phyloP scores from a whole-genome alignment of 352 stramenopile genomes.

The Phytophthora sojae region DNA sequence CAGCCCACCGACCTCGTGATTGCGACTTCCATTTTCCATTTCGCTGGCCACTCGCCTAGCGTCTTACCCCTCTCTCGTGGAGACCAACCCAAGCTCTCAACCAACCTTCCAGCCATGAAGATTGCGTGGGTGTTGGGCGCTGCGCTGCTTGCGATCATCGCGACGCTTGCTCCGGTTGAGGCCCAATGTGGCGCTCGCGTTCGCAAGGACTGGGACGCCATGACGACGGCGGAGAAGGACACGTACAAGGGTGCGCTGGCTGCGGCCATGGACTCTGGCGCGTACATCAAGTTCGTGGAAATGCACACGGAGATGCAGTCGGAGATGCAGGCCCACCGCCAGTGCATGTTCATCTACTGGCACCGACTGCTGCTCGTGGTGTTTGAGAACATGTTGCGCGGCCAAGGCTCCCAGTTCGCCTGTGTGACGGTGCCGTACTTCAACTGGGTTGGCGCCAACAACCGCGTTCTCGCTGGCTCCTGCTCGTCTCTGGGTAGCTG shows the following conservation, averaged over 20 bases:
- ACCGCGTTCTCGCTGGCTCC: conserved; percentile 38
- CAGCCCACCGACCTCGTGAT: not conserved
- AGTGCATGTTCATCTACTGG: conserved; percentile 90
- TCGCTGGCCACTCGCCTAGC: conserved; percentile 20
- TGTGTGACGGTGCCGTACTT: conserved; percentile 88
- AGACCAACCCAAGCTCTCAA: not conserved
- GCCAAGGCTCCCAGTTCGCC: conserved; percentile 51
- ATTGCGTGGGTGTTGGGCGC: not conserved
- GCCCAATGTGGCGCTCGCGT: conserved; percentile 44
- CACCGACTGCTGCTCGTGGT: conserved; percentile 67
- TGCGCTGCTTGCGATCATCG: conserved; percentile 11
- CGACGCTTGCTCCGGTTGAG: not conserved
- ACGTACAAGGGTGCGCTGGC: conserved; percentile 58
- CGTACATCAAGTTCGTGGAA: conserved; percentile 70
- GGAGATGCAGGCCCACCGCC: conserved; percentile 56
- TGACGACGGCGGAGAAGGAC: conserved; percentile 48
- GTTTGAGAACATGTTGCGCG: conserved; percentile 89
- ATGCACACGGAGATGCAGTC: conserved; percentile 75
- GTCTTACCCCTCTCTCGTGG: not conserved
- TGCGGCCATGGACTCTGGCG: conserved; percentile 62
- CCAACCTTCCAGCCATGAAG: conserved; percentile 23
- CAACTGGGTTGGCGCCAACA: conserved; percentile 73
- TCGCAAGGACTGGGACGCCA: conserved; percentile 58
- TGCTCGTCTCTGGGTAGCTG: conserved; percentile 63
- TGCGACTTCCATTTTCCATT: conserved; percentile 25